These are phyloP conservation scores for Passiflora organensis DNA, from an alignment of 345 rosid genomes.

Conservation along the genomic window DNA sequence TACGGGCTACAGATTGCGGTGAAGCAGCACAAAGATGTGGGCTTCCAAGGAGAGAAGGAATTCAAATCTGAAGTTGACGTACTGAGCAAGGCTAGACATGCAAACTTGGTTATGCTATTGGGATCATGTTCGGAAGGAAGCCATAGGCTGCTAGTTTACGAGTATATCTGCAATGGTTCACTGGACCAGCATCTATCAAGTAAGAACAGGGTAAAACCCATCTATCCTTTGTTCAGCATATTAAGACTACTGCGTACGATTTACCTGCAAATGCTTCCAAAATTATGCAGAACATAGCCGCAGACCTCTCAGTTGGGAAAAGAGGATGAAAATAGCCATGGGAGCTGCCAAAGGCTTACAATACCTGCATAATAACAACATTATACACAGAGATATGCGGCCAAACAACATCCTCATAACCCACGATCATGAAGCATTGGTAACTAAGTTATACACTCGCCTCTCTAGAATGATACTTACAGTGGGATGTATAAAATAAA, in stretches of 20 bases:
- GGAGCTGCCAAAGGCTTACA: slow-evolving; percentile 54
- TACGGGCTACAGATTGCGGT: slow-evolving; percentile 48
- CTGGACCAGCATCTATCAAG: slow-evolving; percentile 59
- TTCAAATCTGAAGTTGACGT: slow-evolving; percentile 63
- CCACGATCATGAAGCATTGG: slow-evolving; percentile 53
- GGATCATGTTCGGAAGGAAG: slow-evolving; percentile 61
- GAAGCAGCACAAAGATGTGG: slow-evolving; percentile 48
- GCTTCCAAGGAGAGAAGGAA: slow-evolving; percentile 63
- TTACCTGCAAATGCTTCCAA: slow-evolving; percentile 1
- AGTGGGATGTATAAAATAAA: too few species aligned
- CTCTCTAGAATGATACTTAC: too few species aligned
- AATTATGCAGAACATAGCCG: slow-evolving; percentile 44
- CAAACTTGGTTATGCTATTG: slow-evolving; percentile 53
- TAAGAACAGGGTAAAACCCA: slow-evolving; percentile 11
- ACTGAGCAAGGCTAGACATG: slow-evolving; percentile 51
- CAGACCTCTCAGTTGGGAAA: slow-evolving; percentile 44
- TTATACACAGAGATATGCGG: slow-evolving; percentile 59
- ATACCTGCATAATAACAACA: slow-evolving; percentile 53
- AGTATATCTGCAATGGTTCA: slow-evolving; percentile 55
- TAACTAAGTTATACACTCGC: slow-evolving; percentile 25
- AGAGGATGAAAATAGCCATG: slow-evolving; percentile 53
- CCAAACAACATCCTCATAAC: slow-evolving; percentile 67
- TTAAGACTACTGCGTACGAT: neutral
- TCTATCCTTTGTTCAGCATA: too few species aligned
- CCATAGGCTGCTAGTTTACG: slow-evolving; percentile 55